phyloP scores from a whole-genome alignment of 1,139 yeast genomes.

The Pichia sp. region DNA sequence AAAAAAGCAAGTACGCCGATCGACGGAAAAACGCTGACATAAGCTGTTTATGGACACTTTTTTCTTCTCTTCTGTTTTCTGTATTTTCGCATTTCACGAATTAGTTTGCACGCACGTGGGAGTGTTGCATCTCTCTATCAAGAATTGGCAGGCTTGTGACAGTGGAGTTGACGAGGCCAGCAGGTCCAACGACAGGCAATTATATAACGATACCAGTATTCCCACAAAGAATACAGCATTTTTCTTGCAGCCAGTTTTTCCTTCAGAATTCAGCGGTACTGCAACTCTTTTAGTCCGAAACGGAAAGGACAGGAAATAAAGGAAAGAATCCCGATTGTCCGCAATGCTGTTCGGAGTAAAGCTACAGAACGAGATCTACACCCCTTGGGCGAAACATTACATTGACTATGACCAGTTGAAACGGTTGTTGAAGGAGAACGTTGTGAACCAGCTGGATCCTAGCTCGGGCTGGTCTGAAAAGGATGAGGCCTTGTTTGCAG shows the following conservation, averaged over 20 bases:
- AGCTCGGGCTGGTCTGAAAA: slow-evolving; percentile 58
- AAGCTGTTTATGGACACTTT: background rate
- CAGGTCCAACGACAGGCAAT: background rate
- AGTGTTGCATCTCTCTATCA: background rate
- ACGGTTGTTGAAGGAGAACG: slow-evolving; percentile 76
- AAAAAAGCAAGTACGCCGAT: background rate
- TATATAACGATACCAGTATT: background rate
- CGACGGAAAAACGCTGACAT: background rate
- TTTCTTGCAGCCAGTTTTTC: too few species aligned
- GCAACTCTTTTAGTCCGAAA: background rate
- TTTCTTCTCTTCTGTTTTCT: background rate
- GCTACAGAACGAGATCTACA: slow-evolving; percentile 72
- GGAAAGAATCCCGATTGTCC: background rate
- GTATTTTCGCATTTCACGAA: background rate
- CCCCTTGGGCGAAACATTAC: slow-evolving; percentile 86
- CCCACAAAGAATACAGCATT: background rate
- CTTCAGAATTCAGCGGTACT: too few species aligned
- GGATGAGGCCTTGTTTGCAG: slow-evolving; percentile 81
- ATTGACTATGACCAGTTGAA: slow-evolving; percentile 76
- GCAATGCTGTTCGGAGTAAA: slow-evolving; percentile 78
- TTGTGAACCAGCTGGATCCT: slow-evolving; percentile 34
- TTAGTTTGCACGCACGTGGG: background rate
- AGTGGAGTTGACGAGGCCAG: background rate
- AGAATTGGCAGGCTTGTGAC: background rate
- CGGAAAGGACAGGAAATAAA: background rate